Conservation (phyloP, 768 basidiomycete genomes). For the Obba rivulosa region DNA sequence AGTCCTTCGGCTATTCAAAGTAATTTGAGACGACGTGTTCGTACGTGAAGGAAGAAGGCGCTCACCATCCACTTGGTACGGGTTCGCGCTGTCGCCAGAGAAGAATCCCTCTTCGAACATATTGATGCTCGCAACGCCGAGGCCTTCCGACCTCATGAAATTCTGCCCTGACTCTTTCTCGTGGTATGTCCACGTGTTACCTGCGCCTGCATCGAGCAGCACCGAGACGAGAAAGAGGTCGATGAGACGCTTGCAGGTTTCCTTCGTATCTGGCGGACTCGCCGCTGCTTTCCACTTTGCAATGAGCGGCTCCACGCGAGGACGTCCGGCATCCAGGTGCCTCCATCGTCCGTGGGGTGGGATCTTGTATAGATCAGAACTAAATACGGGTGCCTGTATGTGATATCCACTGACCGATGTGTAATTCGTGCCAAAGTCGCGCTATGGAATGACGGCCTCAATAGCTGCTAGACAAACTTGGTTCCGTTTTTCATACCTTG, state of each 20-base stretch:
- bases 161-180: slow-evolving; percentile 50
- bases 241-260: slow-evolving; percentile 69
- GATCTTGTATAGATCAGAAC: slow-evolving; percentile 42
- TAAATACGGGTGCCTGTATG: background rate
- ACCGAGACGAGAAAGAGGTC: slow-evolving; percentile 92
- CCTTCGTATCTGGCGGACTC: slow-evolving; percentile 41
- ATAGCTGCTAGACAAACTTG: no score
- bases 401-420: slow-evolving; percentile 40
- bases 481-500: no score
- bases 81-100: slow-evolving; percentile 56
- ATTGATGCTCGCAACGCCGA: slow-evolving; percentile 85
- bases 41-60: slow-evolving; percentile 9
- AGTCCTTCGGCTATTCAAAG: slow-evolving; percentile 59
- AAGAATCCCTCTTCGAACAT: slow-evolving; percentile 88
- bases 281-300: slow-evolving; percentile 44
- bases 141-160: slow-evolving; percentile 70
- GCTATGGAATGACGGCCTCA: slow-evolving; percentile 33
- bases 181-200: slow-evolving; percentile 71
- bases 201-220: slow-evolving; percentile 91
- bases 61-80: slow-evolving; percentile 77
- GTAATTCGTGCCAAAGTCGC: slow-evolving; percentile 75
- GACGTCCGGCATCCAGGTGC: slow-evolving; percentile 68
- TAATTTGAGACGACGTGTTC: background rate
- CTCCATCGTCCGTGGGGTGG: slow-evolving; percentile 88
- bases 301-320: slow-evolving; percentile 60